A percentile compares a stretch with the other conserved stretches of the same genome.
Evolutionary conservation across 257 asterid species (phyloP).

Genomic region (Solanum paucissectum): DNA sequence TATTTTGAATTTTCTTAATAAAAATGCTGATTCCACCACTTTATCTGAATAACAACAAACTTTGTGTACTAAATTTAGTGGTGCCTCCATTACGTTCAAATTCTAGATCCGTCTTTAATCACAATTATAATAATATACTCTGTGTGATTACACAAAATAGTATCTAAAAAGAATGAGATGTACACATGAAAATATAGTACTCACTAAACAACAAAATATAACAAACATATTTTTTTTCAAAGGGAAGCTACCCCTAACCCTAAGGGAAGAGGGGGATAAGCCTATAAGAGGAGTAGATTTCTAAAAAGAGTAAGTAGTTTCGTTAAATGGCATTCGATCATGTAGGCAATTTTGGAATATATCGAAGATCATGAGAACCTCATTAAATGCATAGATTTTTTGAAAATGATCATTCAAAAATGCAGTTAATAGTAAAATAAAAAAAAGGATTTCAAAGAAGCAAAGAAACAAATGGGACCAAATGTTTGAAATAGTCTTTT

Average conservation of each 20-base stretch:
- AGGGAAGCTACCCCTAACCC: neutral
- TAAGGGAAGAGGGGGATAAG: neutral
- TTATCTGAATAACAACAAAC: too few species aligned
- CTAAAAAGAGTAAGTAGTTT: neutral
- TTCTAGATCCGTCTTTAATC: too few species aligned
- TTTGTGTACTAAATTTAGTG: too few species aligned
- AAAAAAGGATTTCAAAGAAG: neutral
- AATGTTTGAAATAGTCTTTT: neutral
- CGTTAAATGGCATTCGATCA: neutral
- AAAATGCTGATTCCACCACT: too few species aligned
- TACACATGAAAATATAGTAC: too few species aligned
- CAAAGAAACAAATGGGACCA: neutral
- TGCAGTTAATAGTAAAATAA: neutral
- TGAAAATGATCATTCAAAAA: neutral
- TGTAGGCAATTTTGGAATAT: conserved; percentile 20
- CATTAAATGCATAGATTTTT: conserved; percentile 45
- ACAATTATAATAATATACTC: too few species aligned
- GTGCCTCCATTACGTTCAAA: too few species aligned
- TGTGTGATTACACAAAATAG: too few species aligned
- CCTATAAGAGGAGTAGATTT: neutral
- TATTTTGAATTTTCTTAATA: too few species aligned
- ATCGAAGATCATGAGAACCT: conserved; percentile 23
- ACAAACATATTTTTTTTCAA: neutral
- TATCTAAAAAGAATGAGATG: too few species aligned
- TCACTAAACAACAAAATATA: neutral